Evolutionary conservation across 2,329 filamentous ascomycete genomes (phyloP), one percentile per base, ranked within the genome.

Genomic region (Leptographium lundbergii): DNA sequence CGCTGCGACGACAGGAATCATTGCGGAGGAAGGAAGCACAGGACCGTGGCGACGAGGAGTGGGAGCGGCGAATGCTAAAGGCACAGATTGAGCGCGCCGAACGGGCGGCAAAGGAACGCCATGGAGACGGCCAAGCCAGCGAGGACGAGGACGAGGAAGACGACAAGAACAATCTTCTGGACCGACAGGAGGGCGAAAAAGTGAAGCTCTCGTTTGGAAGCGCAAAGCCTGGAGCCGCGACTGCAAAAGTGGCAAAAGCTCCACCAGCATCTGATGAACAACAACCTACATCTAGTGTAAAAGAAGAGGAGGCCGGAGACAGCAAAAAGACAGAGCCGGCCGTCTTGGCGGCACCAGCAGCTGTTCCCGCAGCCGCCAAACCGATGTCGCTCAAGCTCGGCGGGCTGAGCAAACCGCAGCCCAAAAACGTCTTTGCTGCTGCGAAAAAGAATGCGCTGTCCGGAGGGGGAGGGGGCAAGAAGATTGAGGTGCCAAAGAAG

Each of bases 11-110:
- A 56, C 83, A 89, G 62, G 92, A 96, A 64, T 89, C 89, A 29
- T 78, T 96, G 55, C 77, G 86, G 65, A 85, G 86, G 68, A 92
- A 90, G 71, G 91, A 96, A 70, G 81, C 88, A 59, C 85, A 91
- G 71, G 91, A 96, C 66, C 89, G 88, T 65, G 90, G 91, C 2
- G 91, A 96, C 65, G 92, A 97, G 69, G 89, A 95, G 72, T 74
- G 90, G 55, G 91, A 97, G 73, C 87, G 92, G 72, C 83, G 81
- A 68, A 78, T 91, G 75, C 85, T 99, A 52, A 80, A 81, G 66
- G 87, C 89, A 68, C 94, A 97, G 77, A 88, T 97, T 55, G 82
- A 83, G 69, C 78, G 88, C 60, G 91, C 91, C 2, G 79, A 84
- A 66, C 80, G 78, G 62, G 80, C 81, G 56, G 81, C 78, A 4